Base-by-base conservation (phyloP, 2,329 filamentous ascomycete species). In the Cordyceps cicadae region DNA sequence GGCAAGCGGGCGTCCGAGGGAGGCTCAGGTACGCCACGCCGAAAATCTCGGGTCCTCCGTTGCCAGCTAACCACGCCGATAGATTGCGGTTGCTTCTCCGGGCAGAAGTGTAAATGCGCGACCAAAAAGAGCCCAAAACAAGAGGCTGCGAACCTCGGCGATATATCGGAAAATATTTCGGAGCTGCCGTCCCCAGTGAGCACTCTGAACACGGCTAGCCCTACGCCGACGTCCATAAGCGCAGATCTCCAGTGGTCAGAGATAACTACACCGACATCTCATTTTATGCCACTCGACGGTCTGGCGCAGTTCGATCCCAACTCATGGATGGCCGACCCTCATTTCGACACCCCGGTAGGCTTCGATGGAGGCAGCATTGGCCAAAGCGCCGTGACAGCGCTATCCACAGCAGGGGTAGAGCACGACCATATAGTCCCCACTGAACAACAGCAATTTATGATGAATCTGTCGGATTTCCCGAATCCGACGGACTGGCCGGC, bases 1-100 rank as follows among this genome's bases (percentile, higher is more conserved):
- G 90, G 89, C 72, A 88, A 92, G 75, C 43, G 54, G 12, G 37
- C 46, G 5, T 48, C 53, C 59, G 50, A 60, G 29, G 58, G 50
- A 34, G 59, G 59, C 6, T 17, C 12, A 43, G 39, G 39, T 43
- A 43, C 15, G 34, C 14, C 14, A 43, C 12, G n/a, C 15, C 17
- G 1, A 15, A 7, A 43, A 24, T 4, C 6, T 15, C 14, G 5
- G 7, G 39, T 6, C 39, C 1, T 43, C 6, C 9, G 24, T 43
- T 19, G 59, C 29, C 55, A 51, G 37, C 52, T 54, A 54, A 54
- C 52, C 12, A 14, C 5, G 1, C 14, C 11, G 5, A 7, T n/a
- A 60, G 59, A 56, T 19, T 61, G 59, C 29, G 53, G 53, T 4
- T 61, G 59, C 29, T 51, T 49, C 21, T 43, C 45, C 15, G 59